Base-by-base conservation (phyloP, 176 grass and related monocot species). In the Zoysia japonica region DNA sequence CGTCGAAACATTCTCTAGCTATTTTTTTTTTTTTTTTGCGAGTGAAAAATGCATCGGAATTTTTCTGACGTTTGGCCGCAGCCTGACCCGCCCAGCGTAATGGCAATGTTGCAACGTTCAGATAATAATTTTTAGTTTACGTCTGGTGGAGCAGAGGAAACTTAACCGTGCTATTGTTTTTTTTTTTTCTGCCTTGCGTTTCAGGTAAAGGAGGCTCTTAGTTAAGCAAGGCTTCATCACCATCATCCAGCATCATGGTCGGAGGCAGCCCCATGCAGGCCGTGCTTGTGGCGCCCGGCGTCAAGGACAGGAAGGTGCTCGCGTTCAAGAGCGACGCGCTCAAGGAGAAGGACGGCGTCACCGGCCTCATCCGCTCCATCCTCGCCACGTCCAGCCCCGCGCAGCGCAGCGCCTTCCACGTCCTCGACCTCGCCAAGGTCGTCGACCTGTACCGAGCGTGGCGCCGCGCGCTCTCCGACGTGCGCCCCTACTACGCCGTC, bases 401-500 rank as follows among this genome's bases (percentile, higher is more conserved):
- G 2, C 65, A 11, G 57, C 67, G 67, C 0, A 75, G 71, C 66
- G 82, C 87, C 55, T 89, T 89, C 77, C 20, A 77, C 70, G 82
- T 89, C 65, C 4, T 85, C 16, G 82, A 89, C 72, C 77, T 89
- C 9, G 77, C 63, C 42, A 12, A 1, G 35, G 60, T 80, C 17
- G 77, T 81, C 28, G 82, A 85, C 61, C 71, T 85, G 15, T 46
- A 61, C 86, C 0, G 47, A 0, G 42, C 35, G 2, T 75, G 81
- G 86, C 47, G 87, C 65, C 71, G 50, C 13, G 56, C 9, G 42
- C 65, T 88, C 11, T 3, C 69, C 11, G 75, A 67, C 75, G 77
- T 80, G 44, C 77, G 70, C 3, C 87, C 82, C 48, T 85, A 0
- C 77, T 89, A 81, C 82, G 87, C 82, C 68, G 77, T 89, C 71